Conservation (phyloP, 2,329 filamentous ascomycete genomes). For the Penicillium brevicompactum region DNA sequence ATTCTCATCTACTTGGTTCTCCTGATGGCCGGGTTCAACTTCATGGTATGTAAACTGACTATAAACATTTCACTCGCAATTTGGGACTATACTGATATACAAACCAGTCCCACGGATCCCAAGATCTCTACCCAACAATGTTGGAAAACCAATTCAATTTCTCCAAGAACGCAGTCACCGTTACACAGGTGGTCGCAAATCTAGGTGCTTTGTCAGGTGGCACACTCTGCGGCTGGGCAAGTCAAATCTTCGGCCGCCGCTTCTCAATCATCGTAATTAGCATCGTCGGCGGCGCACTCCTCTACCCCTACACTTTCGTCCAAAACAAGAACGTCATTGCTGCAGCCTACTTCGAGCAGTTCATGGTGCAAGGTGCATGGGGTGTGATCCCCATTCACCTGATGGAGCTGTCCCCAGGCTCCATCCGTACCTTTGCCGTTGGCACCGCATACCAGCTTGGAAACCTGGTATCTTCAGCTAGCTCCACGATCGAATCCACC, state of each 20-base stretch:
- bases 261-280: constrained; percentile 67
- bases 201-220: constrained; percentile 71
- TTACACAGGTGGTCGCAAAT: constrained; percentile 73
- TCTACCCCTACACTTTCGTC: constrained; percentile 82
- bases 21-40: constrained; percentile 90
- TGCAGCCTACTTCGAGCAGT: constrained; percentile 81
- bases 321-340: constrained; percentile 67
- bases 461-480: constrained; percentile 62
- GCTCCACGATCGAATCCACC: constrained; percentile 73
- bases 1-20: constrained; percentile 79
- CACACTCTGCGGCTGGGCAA: constrained; percentile 66
- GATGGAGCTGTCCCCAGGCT: constrained; percentile 64
- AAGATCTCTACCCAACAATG: constrained; percentile 66
- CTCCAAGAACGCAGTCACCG: constrained; percentile 60
- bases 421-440: constrained; percentile 64
- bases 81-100: neutral
- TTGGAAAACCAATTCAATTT: constrained; percentile 61
- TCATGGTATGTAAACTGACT: constrained; percentile 60
- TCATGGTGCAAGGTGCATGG: constrained; percentile 77
- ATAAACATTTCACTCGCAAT: neutral
- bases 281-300: constrained; percentile 69
- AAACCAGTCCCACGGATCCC: constrained; percentile 66
- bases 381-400: constrained; percentile 71
- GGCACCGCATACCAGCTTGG: constrained; percentile 66
- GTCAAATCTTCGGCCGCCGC: constrained; percentile 69